Evolutionary conservation across 83 land plant species (phyloP).

Genomic region (Isoetes engelmannii): DNA sequence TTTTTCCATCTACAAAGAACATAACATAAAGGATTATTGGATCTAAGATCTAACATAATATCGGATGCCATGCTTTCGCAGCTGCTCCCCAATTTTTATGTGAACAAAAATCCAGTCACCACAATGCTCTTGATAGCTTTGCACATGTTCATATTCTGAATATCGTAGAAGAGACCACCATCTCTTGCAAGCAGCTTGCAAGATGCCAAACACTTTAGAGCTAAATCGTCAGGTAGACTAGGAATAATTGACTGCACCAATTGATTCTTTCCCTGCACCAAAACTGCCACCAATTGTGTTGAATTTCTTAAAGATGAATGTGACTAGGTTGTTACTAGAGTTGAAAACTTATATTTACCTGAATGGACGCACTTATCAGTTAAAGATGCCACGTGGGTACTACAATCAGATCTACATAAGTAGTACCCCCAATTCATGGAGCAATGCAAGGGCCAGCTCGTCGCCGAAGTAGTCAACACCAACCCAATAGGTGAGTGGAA

Average conservation of each 20-base stretch:
- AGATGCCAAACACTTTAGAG: conserved; percentile 19
- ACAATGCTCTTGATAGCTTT: conserved; percentile 20
- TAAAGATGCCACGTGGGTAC: too few relatives aligned
- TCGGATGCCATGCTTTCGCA: conserved; percentile 26
- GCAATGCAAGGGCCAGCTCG: too few relatives aligned
- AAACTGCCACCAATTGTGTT: neutral
- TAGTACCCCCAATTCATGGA: too few relatives aligned
- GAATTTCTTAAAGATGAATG: too few relatives aligned
- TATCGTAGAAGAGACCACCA: conserved; percentile 22
- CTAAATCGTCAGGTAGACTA: conserved; percentile 31
- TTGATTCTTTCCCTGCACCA: neutral
- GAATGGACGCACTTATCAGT: too few relatives aligned
- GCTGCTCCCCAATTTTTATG: conserved; percentile 26
- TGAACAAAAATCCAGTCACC: conserved; percentile 29
- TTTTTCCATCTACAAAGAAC: conserved; percentile 18
- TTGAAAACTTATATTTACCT: too few relatives aligned
- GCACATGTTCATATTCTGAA: conserved; percentile 20
- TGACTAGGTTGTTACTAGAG: too few relatives aligned
- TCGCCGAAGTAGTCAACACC: too few relatives aligned
- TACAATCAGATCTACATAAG: too few relatives aligned
- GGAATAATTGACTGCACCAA: conserved; percentile 19
- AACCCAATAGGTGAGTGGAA: too few relatives aligned
- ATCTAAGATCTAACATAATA: too few relatives aligned
- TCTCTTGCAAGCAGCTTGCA: conserved; percentile 24
- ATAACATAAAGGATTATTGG: neutral